Conservation (phyloP, 148 eudicot genomes). For the Rhododendron ovatum region DNA sequence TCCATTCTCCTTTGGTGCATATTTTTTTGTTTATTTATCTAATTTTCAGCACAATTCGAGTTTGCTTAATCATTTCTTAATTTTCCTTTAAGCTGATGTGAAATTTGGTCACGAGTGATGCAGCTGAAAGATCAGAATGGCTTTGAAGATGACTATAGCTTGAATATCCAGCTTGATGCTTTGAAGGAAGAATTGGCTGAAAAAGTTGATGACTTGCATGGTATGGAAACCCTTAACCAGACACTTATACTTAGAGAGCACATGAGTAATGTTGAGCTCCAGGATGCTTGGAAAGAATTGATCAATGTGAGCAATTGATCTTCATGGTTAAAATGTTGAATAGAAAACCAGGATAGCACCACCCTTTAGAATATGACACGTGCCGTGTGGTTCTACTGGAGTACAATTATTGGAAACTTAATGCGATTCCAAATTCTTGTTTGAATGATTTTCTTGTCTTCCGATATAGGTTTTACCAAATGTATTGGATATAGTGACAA, state of each 20-base stretch:
- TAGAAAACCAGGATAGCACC: neutral
- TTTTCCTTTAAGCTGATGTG: slow-evolving; percentile 1
- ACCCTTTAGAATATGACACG: neutral
- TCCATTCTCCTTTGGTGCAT: neutral
- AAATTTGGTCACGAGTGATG: neutral
- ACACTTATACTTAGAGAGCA: slow-evolving; percentile 30
- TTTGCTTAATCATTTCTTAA: neutral
- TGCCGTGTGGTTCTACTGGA: neutral
- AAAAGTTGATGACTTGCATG: slow-evolving; percentile 28
- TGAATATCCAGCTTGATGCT: slow-evolving; percentile 20
- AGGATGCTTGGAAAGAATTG: slow-evolving; percentile 33
- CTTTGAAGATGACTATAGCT: slow-evolving; percentile 13
- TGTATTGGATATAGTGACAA: slow-evolving; percentile 10
- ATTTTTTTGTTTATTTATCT: neutral
- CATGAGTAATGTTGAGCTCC: slow-evolving; percentile 33
- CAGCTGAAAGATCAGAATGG: slow-evolving; percentile 22
- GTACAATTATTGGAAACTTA: neutral
- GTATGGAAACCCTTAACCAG: slow-evolving; percentile 29
- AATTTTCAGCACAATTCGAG: neutral
- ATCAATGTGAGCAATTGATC: slow-evolving; percentile 21
- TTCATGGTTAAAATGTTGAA: neutral
- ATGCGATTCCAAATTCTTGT: neutral
- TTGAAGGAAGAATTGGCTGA: slow-evolving; percentile 28
- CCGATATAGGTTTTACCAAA: slow-evolving; percentile 17
- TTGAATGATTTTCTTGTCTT: neutral